Conservation (phyloP, 495 filamentous ascomycete genomes). For the Penicillium goetzii region DNA sequence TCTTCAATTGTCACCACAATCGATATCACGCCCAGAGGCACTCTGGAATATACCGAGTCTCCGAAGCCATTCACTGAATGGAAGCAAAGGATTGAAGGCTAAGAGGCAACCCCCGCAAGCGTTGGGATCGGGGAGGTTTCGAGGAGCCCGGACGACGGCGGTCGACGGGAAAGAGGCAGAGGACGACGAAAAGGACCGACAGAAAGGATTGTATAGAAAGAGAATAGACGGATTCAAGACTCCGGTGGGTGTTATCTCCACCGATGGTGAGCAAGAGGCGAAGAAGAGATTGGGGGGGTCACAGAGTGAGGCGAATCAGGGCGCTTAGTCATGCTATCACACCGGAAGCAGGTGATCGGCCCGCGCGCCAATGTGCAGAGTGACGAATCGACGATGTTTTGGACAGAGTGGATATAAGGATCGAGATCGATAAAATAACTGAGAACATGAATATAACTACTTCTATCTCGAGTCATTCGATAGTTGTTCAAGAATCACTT, state of each 20-base stretch:
- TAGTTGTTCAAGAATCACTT: not conserved
- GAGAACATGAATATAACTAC: not conserved
- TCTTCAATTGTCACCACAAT: constrained; percentile 9
- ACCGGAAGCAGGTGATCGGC: constrained; percentile 13
- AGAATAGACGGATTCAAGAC: constrained; percentile 1
- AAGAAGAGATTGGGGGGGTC: constrained; percentile 14
- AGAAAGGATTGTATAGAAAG: constrained; percentile 13
- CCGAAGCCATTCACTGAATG: constrained; percentile 29
- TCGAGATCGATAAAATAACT: not conserved
- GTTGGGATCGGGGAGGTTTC: constrained; percentile 11
- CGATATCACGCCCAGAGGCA: constrained; percentile 20
- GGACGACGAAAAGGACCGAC: constrained; percentile 20
- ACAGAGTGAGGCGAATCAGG: constrained; percentile 5
- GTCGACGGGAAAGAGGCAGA: constrained; percentile 1
- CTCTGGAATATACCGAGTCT: constrained; percentile 6
- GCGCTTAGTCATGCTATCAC: constrained; percentile 27
- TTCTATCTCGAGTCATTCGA: not conserved
- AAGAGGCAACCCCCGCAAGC: constrained; percentile 26
- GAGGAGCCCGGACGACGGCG: constrained; percentile 14
- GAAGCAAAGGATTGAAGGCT: constrained; percentile 7
- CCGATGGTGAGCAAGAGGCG: constrained; percentile 16
- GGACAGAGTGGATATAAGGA: not conserved
- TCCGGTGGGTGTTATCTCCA: constrained; percentile 18
- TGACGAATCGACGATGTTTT: constrained; percentile 10
- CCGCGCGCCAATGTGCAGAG: constrained; percentile 10